Evolutionary conservation across 1,139 yeast genomes (phyloP).

Genomic region (Yarrowia galli): DNA sequence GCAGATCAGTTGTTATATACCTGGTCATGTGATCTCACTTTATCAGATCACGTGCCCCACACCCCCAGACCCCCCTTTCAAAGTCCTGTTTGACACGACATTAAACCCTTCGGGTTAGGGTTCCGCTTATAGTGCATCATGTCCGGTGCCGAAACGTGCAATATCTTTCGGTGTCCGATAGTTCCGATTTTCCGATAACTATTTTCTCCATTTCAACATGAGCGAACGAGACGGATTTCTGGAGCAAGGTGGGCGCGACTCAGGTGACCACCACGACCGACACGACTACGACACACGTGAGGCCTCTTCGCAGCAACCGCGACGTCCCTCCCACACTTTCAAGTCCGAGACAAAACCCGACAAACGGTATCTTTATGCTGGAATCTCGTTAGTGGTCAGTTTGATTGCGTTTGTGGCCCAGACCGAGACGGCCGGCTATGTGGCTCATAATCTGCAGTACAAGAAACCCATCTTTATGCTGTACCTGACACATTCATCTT

Average conservation of each 20-base stretch:
- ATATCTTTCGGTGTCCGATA: conserved; percentile 22
- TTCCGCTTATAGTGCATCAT: background rate
- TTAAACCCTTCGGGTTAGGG: conserved; percentile 37
- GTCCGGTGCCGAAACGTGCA: background rate
- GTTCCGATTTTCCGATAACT: too few species aligned
- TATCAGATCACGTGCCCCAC: background rate
- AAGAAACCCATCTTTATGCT: conserved; percentile 74
- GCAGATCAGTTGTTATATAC: background rate
- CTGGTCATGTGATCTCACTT: background rate
- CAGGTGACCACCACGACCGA: background rate
- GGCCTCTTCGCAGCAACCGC: background rate
- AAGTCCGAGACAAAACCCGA: conserved; percentile 30
- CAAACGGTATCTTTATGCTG: conserved; percentile 52
- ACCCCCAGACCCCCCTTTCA: background rate
- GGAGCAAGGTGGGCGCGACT: conserved; percentile 10
- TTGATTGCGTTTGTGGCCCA: conserved; percentile 73
- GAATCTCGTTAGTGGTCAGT: conserved; percentile 64
- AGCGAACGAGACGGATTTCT: conserved; percentile 34
- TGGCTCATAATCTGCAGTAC: conserved; percentile 64
- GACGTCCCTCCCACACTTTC: conserved; percentile 20
- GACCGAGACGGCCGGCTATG: conserved; percentile 79
- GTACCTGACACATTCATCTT: conserved; percentile 77
- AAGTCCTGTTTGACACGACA: background rate
- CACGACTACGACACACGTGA: conserved; percentile 25
- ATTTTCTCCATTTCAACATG: background rate